Base-by-base conservation (phyloP, 306 rosid species). In the Trichosanthes truncata region DNA sequence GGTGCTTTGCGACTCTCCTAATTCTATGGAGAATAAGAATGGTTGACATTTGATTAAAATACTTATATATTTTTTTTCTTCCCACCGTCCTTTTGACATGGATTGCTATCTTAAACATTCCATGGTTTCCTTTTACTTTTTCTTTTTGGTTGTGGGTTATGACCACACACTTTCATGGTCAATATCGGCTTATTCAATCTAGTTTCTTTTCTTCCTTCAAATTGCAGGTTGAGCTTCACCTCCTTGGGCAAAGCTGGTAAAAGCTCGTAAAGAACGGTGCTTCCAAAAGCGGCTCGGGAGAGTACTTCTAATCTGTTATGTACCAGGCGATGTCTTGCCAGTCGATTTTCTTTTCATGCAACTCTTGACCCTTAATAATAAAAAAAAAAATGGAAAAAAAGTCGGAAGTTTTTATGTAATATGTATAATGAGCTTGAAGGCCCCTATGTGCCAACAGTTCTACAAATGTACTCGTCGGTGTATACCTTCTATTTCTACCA, bases 151-250 rank as follows among this genome's bases (percentile, higher is more conserved):
- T 17, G 48, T 33, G 7, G 31, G 51, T 31, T 53, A 26, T 56
- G 20, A 17, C 65, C 80, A 56, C 23, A 57, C 55, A 10, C 21
- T 31, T 23, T 55, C 65, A 23, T n/a, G 35, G 46, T 76, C 79
- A 55, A 35, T 76, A 20, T n/a, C 36, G 67, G 21, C n/a, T 36
- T n/a, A 59, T 57, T 57, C 45, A 41, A 56, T 59, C 20, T 29
- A 18, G 41, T 82, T 69, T 72, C 53, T n/a, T 29, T 48, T 43
- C 59, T 78, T 57, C 25, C 49, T 67, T 38, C 25, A n/a, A 23
- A 61, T 79, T 85, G 81, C 92, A 95, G 99, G 96, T 78, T 95
- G 82, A 93, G 85, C 84, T 89, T 95, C 85, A 93, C 97, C 74
- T 91, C 99, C 52, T 69, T 95, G 82, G 90, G 87, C 51, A 93